These are phyloP conservation scores for Yarrowia alimentaria DNA, from an alignment of 805 yeast genomes.

Conservation along the genomic window DNA sequence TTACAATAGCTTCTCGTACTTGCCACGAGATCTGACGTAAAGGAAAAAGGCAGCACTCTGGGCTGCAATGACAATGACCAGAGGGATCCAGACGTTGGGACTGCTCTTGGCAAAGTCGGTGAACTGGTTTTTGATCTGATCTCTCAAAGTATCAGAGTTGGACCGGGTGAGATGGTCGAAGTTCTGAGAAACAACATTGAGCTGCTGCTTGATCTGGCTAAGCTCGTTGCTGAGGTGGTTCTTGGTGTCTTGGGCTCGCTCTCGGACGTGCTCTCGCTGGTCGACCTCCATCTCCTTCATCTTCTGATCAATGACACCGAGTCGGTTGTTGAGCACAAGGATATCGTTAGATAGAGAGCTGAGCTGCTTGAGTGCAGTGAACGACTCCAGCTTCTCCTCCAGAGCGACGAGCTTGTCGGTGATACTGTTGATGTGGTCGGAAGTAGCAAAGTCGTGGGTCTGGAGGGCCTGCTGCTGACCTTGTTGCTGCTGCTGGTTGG, in stretches of 20 bases:
- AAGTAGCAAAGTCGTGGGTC: slow-evolving; percentile 7
- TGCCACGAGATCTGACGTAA: neutral
- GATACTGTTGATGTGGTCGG: slow-evolving; percentile 2
- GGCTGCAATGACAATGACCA: slow-evolving; percentile 4
- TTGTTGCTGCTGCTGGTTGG: slow-evolving; percentile 24
- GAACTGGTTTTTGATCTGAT: slow-evolving; percentile 5
- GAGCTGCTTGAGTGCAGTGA: slow-evolving; percentile 16
- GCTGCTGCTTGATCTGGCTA: slow-evolving; percentile 5
- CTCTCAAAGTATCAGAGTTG: too few species aligned
- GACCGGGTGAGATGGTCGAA: too few species aligned
- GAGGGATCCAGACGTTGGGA: slow-evolving; percentile 20
- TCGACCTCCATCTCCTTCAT: slow-evolving; percentile 10
- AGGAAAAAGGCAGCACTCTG: slow-evolving; percentile 1
- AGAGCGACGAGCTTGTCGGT: slow-evolving; percentile 5
- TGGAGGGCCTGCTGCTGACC: neutral
- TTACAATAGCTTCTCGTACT: slow-evolving; percentile 16
- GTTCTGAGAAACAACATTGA: slow-evolving; percentile 2
- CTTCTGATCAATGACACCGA: slow-evolving; percentile 12
- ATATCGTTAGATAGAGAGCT: slow-evolving; percentile 3
- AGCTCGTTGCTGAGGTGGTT: slow-evolving; percentile 6
- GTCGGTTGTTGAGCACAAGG: neutral
- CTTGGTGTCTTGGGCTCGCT: slow-evolving; percentile 17
- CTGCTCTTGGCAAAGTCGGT: slow-evolving; percentile 4
- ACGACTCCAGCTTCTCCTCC: slow-evolving; percentile 14
- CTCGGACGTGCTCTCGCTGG: slow-evolving; percentile 6